Percentiles rank a stretch among this genome's conserved stretches.
Evolutionary conservation across 176 grass and related monocot species (phyloP).

Genomic region (Echinochloa phyllopogon): DNA sequence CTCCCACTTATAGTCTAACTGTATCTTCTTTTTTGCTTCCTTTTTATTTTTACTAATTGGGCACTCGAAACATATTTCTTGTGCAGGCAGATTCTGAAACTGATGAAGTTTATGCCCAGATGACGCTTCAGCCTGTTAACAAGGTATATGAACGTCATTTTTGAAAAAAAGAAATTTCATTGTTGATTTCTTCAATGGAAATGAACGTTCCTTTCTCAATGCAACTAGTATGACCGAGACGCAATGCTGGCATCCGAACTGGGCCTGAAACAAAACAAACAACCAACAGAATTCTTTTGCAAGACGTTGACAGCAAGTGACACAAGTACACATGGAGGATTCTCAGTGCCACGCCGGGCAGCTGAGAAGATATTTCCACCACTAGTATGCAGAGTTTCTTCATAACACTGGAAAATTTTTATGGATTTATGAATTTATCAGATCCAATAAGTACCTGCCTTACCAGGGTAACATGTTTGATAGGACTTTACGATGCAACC

Average conservation of each 20-base stretch:
- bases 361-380: constrained; percentile 99
- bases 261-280: constrained; percentile 96
- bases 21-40: background rate
- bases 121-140: constrained; percentile 98
- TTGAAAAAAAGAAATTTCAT: background rate
- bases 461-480: constrained; percentile 65
- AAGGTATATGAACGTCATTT: constrained; percentile 59
- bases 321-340: constrained; percentile 96
- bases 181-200: constrained; percentile 9
- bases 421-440: constrained; percentile 42
- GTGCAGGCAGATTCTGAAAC: constrained; percentile 94
- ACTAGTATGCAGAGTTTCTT: constrained; percentile 64
- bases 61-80: constrained; percentile 7
- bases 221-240: constrained; percentile 85
- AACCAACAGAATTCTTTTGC: constrained; percentile 93
- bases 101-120: constrained; percentile 98
- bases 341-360: constrained; percentile 93
- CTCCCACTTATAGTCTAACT: background rate
- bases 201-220: constrained; percentile 33
- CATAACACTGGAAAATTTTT: constrained; percentile 16
- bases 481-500: constrained; percentile 99
- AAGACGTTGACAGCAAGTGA: constrained; percentile 95
- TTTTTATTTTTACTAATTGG: constrained; percentile 9
- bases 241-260: constrained; percentile 94
- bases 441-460: constrained; percentile 53